Conservation (phyloP, 164 flowering plant species). For the Piper betle region DNA sequence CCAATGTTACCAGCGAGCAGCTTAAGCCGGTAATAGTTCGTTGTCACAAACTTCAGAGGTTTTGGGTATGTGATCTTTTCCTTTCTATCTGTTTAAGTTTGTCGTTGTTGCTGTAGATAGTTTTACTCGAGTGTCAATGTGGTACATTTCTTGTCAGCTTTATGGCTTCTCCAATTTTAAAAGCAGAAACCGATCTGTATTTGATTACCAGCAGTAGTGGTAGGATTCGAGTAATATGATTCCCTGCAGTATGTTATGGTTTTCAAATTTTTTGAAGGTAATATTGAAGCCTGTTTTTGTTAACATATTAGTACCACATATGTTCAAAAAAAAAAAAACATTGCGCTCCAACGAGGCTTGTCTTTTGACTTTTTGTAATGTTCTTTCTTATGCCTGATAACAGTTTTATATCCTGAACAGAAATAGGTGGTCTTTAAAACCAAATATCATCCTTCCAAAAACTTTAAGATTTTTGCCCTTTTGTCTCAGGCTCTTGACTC, state of each 20-base stretch:
- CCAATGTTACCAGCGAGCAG: slow-evolving; percentile 47
- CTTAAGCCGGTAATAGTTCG: slow-evolving; percentile 43
- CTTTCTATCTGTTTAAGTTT: no score
- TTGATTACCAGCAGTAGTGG: no score
- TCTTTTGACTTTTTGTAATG: neutral
- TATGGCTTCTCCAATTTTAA: neutral
- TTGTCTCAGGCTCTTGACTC: slow-evolving; percentile 63
- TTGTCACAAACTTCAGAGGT: slow-evolving; percentile 60
- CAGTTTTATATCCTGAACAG: neutral
- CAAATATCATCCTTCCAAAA: neutral
- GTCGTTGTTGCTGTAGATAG: no score
- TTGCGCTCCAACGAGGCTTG: neutral
- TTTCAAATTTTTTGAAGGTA: neutral
- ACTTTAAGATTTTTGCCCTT: neutral
- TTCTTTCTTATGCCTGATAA: neutral
- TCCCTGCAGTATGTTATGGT: neutral
- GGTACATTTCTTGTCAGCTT: neutral
- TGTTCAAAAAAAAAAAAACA: no score
- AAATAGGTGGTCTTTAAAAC: neutral
- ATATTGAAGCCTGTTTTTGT: neutral
- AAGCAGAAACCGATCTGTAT: neutral
- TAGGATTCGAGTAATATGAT: neutral
- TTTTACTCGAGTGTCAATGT: neutral
- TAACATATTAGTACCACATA: no score
- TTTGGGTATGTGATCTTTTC: slow-evolving; percentile 54